Evolutionary conservation across 257 asterid genomes (phyloP), one percentile per base, ranked within the genome.

Genomic region (Solanum chiquidenum): DNA sequence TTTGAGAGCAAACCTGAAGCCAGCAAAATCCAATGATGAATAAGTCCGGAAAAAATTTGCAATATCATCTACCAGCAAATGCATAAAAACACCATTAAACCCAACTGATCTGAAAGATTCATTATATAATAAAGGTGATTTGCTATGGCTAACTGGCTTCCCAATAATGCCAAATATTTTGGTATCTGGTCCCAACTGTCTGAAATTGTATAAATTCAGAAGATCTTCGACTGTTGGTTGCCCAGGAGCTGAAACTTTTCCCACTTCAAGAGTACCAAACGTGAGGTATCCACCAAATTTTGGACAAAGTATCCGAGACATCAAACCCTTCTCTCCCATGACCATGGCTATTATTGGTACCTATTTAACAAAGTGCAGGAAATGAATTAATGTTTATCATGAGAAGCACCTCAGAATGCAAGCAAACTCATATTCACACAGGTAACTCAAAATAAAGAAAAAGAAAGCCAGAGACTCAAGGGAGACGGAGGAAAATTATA

Each of bases 261-360:
- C 98, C 14, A 93, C 86, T 87, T 96, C 98, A 16, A 97, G 91
- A 75, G 98, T 94, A 74, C 98, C 99, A 76, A 97, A 97, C 18
- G 99, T 97, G 87, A 97, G 98, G 90, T 97, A 97, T 88, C 98
- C 99, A 89, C 99, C 99, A 79, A 92, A 97, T 90, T 97, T 97
- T 25, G 99, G 96, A 90, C 98, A 96, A 69, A 95, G 98, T 85
- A 97, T 33, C 82, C 99, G 95, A 34, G 99, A 94, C 88, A 97
- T 91, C 88, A 97, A 89, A 86, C 99, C 99, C 90, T 95, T 93
- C 92, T 97, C 99, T 49, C 99, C 99, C 99, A 97, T 97, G 88
- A 95, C 99, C 98, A 97, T 90, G 20, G 98, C 98, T 87, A 97
- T 97, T 73, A 96, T 96, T 34, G 99, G 99, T 76, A 94, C 92